Evolutionary conservation across 177 flowering plant species (phyloP).

Genomic region (Telopea speciosissima): DNA sequence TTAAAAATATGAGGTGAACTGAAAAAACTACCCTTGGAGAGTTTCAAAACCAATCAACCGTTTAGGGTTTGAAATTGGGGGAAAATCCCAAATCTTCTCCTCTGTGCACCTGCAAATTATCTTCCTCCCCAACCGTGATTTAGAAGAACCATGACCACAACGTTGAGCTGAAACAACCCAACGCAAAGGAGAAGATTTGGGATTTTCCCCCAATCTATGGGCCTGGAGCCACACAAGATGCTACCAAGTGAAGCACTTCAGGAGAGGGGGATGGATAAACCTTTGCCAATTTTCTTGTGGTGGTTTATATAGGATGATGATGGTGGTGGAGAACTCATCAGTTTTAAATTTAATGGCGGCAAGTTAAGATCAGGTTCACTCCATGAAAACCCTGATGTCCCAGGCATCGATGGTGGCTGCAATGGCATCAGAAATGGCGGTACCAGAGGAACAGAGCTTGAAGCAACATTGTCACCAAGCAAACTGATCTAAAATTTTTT

Average conservation of each 20-base stretch:
- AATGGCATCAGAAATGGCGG: too few species aligned
- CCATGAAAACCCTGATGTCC: slow-evolving; percentile 28
- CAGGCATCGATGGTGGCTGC: slow-evolving; percentile 18
- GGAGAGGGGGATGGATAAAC: slow-evolving; percentile 64
- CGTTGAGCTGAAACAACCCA: too few species aligned
- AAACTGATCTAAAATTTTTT: slow-evolving; percentile 15
- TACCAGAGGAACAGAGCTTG: slow-evolving; percentile 27
- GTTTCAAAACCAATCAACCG: too few species aligned
- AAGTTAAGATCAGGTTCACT: slow-evolving; percentile 33
- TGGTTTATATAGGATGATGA: slow-evolving; percentile 22
- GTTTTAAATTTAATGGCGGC: slow-evolving; percentile 28
- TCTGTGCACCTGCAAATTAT: too few species aligned
- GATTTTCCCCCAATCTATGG: too few species aligned
- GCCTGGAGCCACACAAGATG: slow-evolving; percentile 58
- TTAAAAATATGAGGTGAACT: too few species aligned
- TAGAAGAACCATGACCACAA: too few species aligned
- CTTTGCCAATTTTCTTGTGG: slow-evolving; percentile 28
- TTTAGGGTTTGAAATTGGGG: too few species aligned
- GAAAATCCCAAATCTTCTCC: too few species aligned
- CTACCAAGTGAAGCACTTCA: slow-evolving; percentile 58
- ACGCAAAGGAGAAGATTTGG: too few species aligned
- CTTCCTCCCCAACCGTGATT: too few species aligned
- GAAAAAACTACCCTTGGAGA: too few species aligned
- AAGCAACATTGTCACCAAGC: slow-evolving; percentile 25
- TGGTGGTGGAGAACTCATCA: slow-evolving; percentile 26